Conservation (phyloP, 768 basidiomycete species). For the Serendipita sp. region DNA sequence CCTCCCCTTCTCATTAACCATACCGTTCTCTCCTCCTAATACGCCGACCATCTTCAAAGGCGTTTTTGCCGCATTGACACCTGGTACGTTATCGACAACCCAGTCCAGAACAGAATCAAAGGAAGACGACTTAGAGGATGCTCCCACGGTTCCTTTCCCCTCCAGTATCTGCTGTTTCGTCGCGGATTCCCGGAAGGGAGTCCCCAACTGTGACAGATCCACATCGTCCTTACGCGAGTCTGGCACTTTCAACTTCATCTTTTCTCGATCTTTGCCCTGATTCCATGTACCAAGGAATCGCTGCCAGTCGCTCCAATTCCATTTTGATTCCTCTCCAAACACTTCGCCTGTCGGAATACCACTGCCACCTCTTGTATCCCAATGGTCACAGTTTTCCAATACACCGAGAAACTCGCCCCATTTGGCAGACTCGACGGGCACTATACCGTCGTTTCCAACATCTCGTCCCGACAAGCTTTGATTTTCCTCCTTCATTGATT, state of each 20-base stretch:
- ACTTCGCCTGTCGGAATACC: slow-evolving; percentile 14
- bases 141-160: slow-evolving; percentile 51
- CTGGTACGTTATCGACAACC: slow-evolving; percentile 57
- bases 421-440: slow-evolving; percentile 77
- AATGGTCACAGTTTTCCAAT: slow-evolving; percentile 84
- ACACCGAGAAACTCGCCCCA: slow-evolving; percentile 95
- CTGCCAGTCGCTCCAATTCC: slow-evolving; percentile 38
- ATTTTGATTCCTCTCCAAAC: slow-evolving; percentile 19
- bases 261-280: slow-evolving; percentile 14
- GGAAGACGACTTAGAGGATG: slow-evolving; percentile 17
- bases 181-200: slow-evolving; percentile 9
- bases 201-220: slow-evolving; percentile 2
- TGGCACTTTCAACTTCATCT: slow-evolving; percentile 17
- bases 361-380: slow-evolving; percentile 81
- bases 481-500: slow-evolving; percentile 23
- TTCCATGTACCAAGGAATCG: slow-evolving; percentile 41
- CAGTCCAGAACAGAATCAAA: slow-evolving; percentile 63
- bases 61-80: not conserved
- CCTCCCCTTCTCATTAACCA: not conserved
- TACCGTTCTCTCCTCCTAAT: not conserved
- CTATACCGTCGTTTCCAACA: slow-evolving; percentile 85
- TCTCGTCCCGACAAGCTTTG: slow-evolving; percentile 10
- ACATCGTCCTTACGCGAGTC: slow-evolving; percentile 14
- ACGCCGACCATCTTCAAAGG: not conserved
- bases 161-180: slow-evolving; percentile 17